Evolutionary conservation across 2,329 filamentous ascomycete species (phyloP).

Genomic region (Cucurbitaria berberidis): DNA sequence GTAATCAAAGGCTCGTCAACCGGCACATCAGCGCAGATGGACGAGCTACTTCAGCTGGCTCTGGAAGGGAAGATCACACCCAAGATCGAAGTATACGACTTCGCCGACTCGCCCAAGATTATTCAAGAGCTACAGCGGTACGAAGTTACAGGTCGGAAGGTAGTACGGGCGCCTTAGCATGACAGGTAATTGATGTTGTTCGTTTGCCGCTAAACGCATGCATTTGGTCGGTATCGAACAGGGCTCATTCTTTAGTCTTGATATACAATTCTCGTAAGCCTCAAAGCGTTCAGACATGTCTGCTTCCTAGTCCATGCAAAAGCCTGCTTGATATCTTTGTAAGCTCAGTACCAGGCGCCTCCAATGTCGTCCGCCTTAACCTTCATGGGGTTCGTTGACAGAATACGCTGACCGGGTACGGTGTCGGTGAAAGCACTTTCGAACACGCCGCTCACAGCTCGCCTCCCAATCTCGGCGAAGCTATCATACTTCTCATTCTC

Average conservation of each 20-base stretch:
- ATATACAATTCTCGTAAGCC: too few species aligned
- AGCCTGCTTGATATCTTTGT: too few species aligned
- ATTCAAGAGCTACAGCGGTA: conserved; percentile 42
- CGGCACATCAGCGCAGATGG: conserved; percentile 54
- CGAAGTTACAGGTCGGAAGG: conserved; percentile 46
- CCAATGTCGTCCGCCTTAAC: conserved; percentile 62
- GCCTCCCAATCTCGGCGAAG: conserved; percentile 59
- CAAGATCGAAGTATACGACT: conserved; percentile 46
- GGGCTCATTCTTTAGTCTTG: background rate
- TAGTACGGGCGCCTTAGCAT: conserved; percentile 37
- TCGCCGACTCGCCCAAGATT: conserved; percentile 45
- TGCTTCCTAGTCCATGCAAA: too few species aligned
- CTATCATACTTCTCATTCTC: conserved; percentile 57
- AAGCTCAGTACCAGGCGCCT: conserved; percentile 63
- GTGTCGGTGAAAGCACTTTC: conserved; percentile 62
- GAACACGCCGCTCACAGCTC: conserved; percentile 65
- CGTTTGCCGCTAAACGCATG: background rate
- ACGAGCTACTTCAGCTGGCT: conserved; percentile 54
- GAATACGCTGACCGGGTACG: conserved; percentile 63
- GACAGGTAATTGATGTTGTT: background rate
- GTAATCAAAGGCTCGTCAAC: conserved; percentile 56
- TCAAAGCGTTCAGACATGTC: too few species aligned
- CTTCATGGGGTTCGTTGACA: conserved; percentile 64
- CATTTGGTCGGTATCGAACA: background rate
- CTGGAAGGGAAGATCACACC: conserved; percentile 51